Base-by-base conservation (phyloP, 2,329 filamentous ascomycete genomes). In the Xylaria digitata region DNA sequence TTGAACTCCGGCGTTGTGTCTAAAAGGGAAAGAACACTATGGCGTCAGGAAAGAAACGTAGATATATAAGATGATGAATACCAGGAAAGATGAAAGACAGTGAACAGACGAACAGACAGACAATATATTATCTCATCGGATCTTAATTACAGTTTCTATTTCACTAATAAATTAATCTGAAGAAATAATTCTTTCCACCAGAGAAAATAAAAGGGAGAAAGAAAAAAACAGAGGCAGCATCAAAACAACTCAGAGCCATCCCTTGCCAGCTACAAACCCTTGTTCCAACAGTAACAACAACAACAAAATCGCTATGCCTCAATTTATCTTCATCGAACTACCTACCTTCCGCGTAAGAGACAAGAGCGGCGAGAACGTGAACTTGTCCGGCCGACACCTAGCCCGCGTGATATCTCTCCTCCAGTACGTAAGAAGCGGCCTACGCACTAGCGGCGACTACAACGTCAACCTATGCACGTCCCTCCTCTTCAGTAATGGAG, bases 311-410 rank as follows among this genome's bases (percentile, higher is more conserved):
- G 61, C 23, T 26, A 68, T 68, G 65, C 75, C 75, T 40, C 75
- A 77, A 50, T 77, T 77, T 68, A 68, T 77, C 58, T 76, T 73
- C 63, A 65, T 77, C 65, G 75, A 77, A 63, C 73, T 77, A 2
- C 75, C 75, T 13, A 74, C 66, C 62, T 77, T 77, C 67, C 73
- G 73, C 61, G 64, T 75, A 61, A 76, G 72, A 62, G 72, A 75
- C 67, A 65, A 68, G 49, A 69, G 43, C 50, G 74, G 74, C 15
- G 71, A 74, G 8, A 45, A 66, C 0, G 68, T 76, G 23, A 67
- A 62, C 7, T 69, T 76, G 23, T 71, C 62, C 56, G 69, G 67
- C 58, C 57, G 63, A 13, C 73, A 77, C 13, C 59, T 76, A 0
- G 74, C 73, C 0, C 69, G 72, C 2, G 46, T 76, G 13, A 60